These are phyloP conservation scores for Fusarium udum DNA, from an alignment of 2,329 filamentous ascomycete species.

Conservation along the genomic window DNA sequence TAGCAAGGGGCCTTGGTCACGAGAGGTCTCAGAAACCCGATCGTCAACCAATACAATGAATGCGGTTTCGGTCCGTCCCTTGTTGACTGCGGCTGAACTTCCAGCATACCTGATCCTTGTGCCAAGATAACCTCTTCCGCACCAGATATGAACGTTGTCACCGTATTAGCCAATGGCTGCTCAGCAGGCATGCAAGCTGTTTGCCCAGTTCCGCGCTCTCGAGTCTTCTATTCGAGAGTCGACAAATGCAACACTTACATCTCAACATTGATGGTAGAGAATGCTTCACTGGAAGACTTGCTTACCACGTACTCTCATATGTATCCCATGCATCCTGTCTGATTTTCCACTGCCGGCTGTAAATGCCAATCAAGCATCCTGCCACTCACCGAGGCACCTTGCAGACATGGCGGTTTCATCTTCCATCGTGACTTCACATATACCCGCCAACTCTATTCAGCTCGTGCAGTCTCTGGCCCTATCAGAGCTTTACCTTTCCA, in stretches of 20 bases:
- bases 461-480: slow-evolving; percentile 24
- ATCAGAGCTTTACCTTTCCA: not conserved
- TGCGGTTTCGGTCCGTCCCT: slow-evolving; percentile 33
- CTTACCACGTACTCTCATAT: rapidly evolving
- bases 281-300: not conserved
- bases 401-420: slow-evolving; percentile 30
- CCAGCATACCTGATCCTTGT: not conserved
- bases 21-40: not conserved
- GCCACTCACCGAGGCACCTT: not conserved
- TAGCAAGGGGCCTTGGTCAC: slow-evolving; percentile 3
- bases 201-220: not conserved
- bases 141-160: not conserved
- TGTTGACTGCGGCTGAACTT: slow-evolving; percentile 24
- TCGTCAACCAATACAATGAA: slow-evolving; percentile 6
- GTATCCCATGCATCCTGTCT: rapidly evolving
- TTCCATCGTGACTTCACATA: slow-evolving; percentile 20
- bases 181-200: not conserved
- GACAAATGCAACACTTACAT: not conserved
- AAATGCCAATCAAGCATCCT: not conserved
- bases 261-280: not conserved
- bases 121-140: not conserved
- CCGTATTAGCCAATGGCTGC: not conserved
- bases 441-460: slow-evolving; percentile 29
- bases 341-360: not conserved
- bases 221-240: not conserved